Evolutionary conservation across 139 green algal species (phyloP).

Genomic region (Zygnema circumcarinatum): DNA sequence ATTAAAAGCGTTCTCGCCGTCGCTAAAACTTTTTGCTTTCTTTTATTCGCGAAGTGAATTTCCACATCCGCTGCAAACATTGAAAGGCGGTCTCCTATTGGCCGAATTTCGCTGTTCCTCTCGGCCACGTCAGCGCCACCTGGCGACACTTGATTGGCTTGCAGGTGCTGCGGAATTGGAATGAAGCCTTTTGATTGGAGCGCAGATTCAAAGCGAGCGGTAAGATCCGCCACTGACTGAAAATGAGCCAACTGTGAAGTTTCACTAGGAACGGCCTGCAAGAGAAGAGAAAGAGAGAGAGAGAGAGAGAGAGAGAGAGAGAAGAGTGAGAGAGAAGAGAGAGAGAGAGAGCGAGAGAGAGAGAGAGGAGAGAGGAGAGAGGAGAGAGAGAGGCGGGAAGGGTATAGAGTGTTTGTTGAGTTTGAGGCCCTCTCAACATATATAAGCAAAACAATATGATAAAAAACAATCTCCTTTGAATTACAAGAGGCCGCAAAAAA

Average conservation of each 20-base stretch:
- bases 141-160: not conserved
- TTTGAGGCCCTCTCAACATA: too few species aligned
- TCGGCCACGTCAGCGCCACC: not conserved
- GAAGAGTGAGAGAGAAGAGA: too few species aligned
- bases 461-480: too few species aligned
- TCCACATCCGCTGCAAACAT: conserved; percentile 28
- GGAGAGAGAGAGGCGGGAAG: too few species aligned
- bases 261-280: conserved; percentile 21
- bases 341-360: too few species aligned
- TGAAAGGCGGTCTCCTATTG: not conserved
- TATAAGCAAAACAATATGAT: too few species aligned
- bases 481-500: too few species aligned
- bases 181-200: conserved; percentile 17
- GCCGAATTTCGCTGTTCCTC: not conserved
- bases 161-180: not conserved
- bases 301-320: too few species aligned
- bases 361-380: too few species aligned
- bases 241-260: conserved; percentile 27
- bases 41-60: conserved; percentile 38
- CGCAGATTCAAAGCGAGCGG: conserved; percentile 8
- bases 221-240: conserved; percentile 32
- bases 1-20: not conserved
- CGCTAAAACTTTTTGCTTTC: not conserved
- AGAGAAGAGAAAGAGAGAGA: too few species aligned
- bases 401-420: too few species aligned